These are phyloP conservation scores for Scedosporium boydii DNA, from an alignment of 2,329 filamentous ascomycete genomes.

Conservation along the genomic window DNA sequence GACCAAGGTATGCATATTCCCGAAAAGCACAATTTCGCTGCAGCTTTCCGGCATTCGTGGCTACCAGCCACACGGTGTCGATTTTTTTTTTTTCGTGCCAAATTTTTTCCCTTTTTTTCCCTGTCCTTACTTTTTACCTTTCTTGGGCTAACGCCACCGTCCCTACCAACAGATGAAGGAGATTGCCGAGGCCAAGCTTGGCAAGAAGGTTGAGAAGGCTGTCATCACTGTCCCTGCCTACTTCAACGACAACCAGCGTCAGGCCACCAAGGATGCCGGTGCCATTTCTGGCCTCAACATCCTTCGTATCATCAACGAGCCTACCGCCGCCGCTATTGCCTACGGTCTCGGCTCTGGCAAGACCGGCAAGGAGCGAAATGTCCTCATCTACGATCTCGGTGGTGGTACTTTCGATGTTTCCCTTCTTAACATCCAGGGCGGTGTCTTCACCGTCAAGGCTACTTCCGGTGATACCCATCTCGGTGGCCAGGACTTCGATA, in stretches of 20 bases:
- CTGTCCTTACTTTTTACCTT: neutral
- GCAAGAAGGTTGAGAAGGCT: conserved; percentile 98
- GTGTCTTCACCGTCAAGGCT: conserved; percentile 98
- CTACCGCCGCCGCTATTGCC: conserved; percentile 93
- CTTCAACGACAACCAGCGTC: conserved; percentile 99
- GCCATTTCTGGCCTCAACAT: conserved; percentile 96
- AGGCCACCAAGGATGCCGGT: conserved; percentile 98
- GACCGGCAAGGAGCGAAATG: conserved; percentile 95
- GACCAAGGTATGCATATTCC: conserved; percentile 62
- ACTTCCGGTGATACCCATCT: conserved; percentile 96
- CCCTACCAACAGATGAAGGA: conserved; percentile 76
- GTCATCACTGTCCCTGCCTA: conserved; percentile 98
- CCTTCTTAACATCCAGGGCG: conserved; percentile 95
- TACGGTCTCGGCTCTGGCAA: conserved; percentile 96
- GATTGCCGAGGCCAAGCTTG: conserved; percentile 95
- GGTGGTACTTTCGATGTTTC: conserved; percentile 99
- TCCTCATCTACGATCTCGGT: conserved; percentile 99
- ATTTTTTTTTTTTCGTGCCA: neutral
- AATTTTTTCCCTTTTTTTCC: conserved; percentile 5
- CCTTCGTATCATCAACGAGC: conserved; percentile 99
- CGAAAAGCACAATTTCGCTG: neutral
- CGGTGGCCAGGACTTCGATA: conserved; percentile 95
- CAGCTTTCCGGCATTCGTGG: neutral
- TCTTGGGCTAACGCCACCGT: neutral
- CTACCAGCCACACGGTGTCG: neutral